A percentile compares a stretch with the other conserved stretches of the same genome.
These are phyloP conservation scores for Metschnikowia aberdeeniae DNA, from an alignment of 805 yeast species.

Conservation along the genomic window DNA sequence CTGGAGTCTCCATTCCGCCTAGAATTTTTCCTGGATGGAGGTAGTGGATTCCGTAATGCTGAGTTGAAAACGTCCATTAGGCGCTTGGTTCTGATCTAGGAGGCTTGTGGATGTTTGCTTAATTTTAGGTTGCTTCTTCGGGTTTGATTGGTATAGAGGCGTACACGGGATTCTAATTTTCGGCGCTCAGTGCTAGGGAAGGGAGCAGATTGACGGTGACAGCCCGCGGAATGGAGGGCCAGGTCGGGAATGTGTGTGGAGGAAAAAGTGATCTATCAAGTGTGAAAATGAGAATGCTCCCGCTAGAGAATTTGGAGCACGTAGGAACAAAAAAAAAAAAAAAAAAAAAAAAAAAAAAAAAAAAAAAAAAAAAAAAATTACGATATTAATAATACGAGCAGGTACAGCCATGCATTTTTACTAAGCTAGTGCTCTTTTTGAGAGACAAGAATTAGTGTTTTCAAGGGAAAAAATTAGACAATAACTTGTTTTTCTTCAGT, in stretches of 20 bases:
- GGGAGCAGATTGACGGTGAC: not conserved
- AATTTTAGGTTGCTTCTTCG: too few relatives aligned
- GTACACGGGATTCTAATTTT: not conserved
- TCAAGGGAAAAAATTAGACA: too few relatives aligned
- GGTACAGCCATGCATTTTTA: slow-evolving; percentile 1
- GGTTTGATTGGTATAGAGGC: not conserved
- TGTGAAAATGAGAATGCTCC: not conserved
- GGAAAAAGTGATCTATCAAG: not conserved
- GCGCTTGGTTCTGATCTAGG: not conserved
- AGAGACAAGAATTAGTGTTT: too few relatives aligned
- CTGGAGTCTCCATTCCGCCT: slow-evolving; percentile 11
- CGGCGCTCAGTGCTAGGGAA: not conserved
- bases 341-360: not conserved
- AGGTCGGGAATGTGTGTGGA: not conserved
- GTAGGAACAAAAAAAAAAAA: not conserved
- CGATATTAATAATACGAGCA: slow-evolving; percentile 3
- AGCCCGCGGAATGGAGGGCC: not conserved
- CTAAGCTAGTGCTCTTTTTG: too few relatives aligned
- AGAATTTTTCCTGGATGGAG: slow-evolving; percentile 27
- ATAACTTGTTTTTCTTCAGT: too few relatives aligned
- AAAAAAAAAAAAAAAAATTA: not conserved
- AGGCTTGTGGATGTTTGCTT: too few relatives aligned
- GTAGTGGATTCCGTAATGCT: slow-evolving; percentile 33
- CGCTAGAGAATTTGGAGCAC: not conserved
- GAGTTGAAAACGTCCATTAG: slow-evolving; percentile 25